Evolutionary conservation across 345 rosid species (phyloP), one percentile per base, ranked within the genome.

Genomic region (Conringia planisiliqua): DNA sequence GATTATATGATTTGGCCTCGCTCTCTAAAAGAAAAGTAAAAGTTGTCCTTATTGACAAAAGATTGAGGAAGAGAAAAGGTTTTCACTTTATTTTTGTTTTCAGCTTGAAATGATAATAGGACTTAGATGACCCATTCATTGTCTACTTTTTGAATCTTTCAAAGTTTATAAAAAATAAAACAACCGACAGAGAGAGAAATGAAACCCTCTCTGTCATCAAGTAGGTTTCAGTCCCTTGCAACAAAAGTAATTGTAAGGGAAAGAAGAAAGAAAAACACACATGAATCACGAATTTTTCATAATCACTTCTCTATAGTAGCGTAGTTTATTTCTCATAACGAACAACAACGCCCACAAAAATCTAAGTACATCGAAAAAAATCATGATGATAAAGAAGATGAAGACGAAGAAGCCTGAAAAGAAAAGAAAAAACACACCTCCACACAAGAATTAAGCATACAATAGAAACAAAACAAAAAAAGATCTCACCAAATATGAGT

Each of bases 291-390:
- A 66, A 5, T 27, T 18, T 63, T 52, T 68, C 57, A 76, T 67
- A 66, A 83, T 78, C 57, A 75, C 75, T 73, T 66, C 62, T 61
- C 20, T 79, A 27, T 58, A 56, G 59, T 54, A 71, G 68, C 87
- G 87, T 87, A 83, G 58, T 81, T 91, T 87, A 85, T 86, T 91
- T 63, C 18, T 74, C 82, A 59, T 76, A 81, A 79, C 71, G 52
- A 50, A 73, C 73, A 73, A 76, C 77, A 66, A 65, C 64, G 50
- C 81, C 62, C 62, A 77, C 78, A 81, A 79, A 67, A 86, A 84
- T 82, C 85, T 88, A 93, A 82, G 75, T 91, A 93, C 96, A 93
- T 76, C 10, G 66, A 90, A 93, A 88, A 88, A 96, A 93, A 93
- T 90, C 76, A 83, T 80, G 72, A 66, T 57, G 66, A 63, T 42